Conservation (phyloP, 768 basidiomycete species). For the Thelephora aurantiotincta region DNA sequence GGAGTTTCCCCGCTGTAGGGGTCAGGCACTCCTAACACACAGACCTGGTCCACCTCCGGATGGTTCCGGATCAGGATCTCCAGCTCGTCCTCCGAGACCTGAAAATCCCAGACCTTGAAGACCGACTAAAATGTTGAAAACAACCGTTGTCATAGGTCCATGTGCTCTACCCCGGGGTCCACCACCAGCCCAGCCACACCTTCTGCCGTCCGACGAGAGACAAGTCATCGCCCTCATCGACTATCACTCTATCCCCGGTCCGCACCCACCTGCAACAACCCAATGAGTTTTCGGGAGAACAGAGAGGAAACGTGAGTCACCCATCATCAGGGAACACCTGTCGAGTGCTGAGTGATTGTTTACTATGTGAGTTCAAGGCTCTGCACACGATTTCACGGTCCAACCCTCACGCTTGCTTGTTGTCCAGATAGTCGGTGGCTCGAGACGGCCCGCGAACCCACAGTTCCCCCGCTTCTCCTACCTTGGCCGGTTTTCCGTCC, state of each 20-base stretch:
- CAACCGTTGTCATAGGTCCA: no score
- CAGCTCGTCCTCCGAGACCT: slow-evolving; percentile 63
- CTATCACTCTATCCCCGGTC: slow-evolving; percentile 57
- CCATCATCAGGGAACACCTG: slow-evolving; percentile 26
- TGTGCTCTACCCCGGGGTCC: not conserved
- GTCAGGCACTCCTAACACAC: slow-evolving; percentile 53
- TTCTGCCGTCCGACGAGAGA: slow-evolving; percentile 65
- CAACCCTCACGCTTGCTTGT: slow-evolving; percentile 9
- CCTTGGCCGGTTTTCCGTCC: slow-evolving; percentile 28
- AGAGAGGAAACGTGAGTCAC: not conserved
- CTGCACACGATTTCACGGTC: no score
- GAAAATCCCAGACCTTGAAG: slow-evolving; percentile 56
- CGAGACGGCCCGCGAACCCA: slow-evolving; percentile 29
- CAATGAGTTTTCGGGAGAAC: not conserved
- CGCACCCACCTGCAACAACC: slow-evolving; percentile 37
- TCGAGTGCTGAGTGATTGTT: no score
- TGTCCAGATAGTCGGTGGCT: slow-evolving; percentile 21
- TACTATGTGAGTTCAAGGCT: no score
- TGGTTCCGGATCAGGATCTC: slow-evolving; percentile 55
- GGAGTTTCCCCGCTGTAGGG: slow-evolving; percentile 65
- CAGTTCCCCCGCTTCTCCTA: slow-evolving; percentile 35
- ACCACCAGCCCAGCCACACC: slow-evolving; percentile 6
- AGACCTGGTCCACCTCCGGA: slow-evolving; percentile 41
- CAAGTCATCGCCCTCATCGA: slow-evolving; percentile 46
- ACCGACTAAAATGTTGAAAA: slow-evolving; percentile 13